Conservation (phyloP, 2,329 filamentous ascomycete species). For the Talaromyces sp. region DNA sequence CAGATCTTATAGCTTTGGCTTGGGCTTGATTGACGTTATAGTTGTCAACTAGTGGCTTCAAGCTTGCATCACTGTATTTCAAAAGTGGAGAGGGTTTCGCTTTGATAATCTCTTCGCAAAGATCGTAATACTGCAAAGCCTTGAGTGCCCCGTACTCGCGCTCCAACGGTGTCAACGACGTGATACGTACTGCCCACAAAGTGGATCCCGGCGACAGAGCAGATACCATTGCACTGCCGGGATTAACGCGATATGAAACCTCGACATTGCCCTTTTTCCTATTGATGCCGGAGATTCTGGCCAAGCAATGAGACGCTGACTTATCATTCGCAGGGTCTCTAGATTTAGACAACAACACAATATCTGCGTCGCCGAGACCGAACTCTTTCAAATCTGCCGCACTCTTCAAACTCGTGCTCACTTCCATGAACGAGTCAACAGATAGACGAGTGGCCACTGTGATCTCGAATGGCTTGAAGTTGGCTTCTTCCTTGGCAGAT, state of each 20-base stretch:
- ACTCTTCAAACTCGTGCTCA: conserved; percentile 76
- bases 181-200: conserved; percentile 75
- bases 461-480: conserved; percentile 76
- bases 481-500: conserved; percentile 81
- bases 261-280: conserved; percentile 80
- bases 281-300: conserved; percentile 74
- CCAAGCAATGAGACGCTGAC: conserved; percentile 74
- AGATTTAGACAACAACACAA: conserved; percentile 77
- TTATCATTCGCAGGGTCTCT: conserved; percentile 65
- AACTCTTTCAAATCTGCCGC: conserved; percentile 64
- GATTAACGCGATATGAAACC: conserved; percentile 78
- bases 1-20: conserved; percentile 85
- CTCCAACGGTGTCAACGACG: conserved; percentile 90
- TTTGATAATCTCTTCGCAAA: conserved; percentile 85
- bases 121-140: conserved; percentile 89
- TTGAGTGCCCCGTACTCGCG: conserved; percentile 90
- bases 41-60: conserved; percentile 66
- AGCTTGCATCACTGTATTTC: conserved; percentile 70
- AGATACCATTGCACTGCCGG: conserved; percentile 60
- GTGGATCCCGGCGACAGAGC: conserved; percentile 66
- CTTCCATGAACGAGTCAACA: conserved; percentile 89
- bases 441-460: conserved; percentile 83
- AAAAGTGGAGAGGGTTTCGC: conserved; percentile 88
- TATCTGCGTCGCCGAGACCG: conserved; percentile 76
- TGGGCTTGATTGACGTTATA: conserved; percentile 87